Percentiles rank a stretch among this genome's conserved stretches.
Evolutionary conservation across 805 yeast genomes (phyloP).

Genomic region (Cephaloascus albidus): DNA sequence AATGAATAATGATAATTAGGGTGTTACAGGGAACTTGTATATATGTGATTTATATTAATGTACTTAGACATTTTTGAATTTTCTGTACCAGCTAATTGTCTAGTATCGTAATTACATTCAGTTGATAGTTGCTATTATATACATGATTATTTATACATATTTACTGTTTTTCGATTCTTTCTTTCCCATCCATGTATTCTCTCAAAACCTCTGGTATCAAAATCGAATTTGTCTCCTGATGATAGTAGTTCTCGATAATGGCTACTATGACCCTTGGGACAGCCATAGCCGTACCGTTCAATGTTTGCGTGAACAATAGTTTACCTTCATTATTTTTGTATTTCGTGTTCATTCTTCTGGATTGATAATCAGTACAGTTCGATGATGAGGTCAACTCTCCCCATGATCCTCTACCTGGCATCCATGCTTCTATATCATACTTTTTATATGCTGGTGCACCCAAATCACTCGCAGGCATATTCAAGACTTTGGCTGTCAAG

Average conservation of each 20-base stretch:
- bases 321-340: conserved; percentile 26
- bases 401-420: conserved; percentile 93
- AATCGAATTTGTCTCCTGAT: conserved; percentile 43
- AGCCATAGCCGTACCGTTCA: conserved; percentile 95
- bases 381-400: conserved; percentile 91
- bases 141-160: too few relatives aligned
- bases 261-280: conserved; percentile 88
- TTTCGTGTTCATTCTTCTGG: conserved; percentile 71
- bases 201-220: conserved; percentile 60
- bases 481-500: conserved; percentile 67
- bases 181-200: conserved; percentile 63
- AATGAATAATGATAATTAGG: too few relatives aligned
- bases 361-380: conserved; percentile 86
- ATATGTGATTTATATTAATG: too few relatives aligned
- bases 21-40: too few relatives aligned
- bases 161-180: conserved; percentile 9
- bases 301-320: conserved; percentile 58
- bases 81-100: too few relatives aligned
- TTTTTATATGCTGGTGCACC: conserved; percentile 92
- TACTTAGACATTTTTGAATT: too few relatives aligned
- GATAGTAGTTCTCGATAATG: conserved; percentile 77
- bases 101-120: too few relatives aligned
- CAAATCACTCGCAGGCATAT: conserved; percentile 85
- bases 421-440: conserved; percentile 93
- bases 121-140: too few relatives aligned